phyloP scores from a whole-genome alignment of 805 yeast genomes.

The Metschnikowia kofuensis region DNA sequence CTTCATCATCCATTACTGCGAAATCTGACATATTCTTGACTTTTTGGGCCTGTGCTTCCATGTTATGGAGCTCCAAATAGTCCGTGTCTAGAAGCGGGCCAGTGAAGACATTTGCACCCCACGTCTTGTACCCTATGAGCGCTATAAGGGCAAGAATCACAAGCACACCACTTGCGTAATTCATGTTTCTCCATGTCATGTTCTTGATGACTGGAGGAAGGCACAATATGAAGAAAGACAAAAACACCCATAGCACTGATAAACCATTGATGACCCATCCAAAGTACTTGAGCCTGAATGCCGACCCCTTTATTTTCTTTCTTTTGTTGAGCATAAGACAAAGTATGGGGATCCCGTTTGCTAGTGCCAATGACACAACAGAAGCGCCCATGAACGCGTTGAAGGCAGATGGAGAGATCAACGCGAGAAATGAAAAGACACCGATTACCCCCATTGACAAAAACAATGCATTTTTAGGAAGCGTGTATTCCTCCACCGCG shows the following conservation, averaged over 20 bases:
- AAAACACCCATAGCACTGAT: constrained; percentile 57
- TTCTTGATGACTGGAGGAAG: constrained; percentile 60
- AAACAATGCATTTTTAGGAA: constrained; percentile 69
- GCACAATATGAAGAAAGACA: constrained; percentile 62
- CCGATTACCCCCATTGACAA: constrained; percentile 62
- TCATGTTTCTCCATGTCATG: constrained; percentile 45
- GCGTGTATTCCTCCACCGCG: constrained; percentile 49
- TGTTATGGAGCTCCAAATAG: constrained; percentile 36
- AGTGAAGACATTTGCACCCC: constrained; percentile 62
- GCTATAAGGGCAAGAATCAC: constrained; percentile 46
- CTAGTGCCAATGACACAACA: constrained; percentile 68
- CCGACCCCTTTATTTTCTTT: constrained; percentile 61
- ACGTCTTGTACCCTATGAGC: constrained; percentile 48
- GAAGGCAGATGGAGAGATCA: constrained; percentile 71
- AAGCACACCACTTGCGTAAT: constrained; percentile 66
- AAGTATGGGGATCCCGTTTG: constrained; percentile 73
- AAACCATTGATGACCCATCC: constrained; percentile 64
- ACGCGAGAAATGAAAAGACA: constrained; percentile 59
- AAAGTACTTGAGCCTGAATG: constrained; percentile 57
- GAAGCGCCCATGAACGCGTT: constrained; percentile 84
- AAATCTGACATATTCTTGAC: constrained; percentile 7
- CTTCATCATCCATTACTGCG: constrained; percentile 12
- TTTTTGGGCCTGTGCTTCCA: constrained; percentile 21
- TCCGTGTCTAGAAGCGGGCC: constrained; percentile 58
- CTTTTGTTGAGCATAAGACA: constrained; percentile 60